Evolutionary conservation across 257 asterid genomes (phyloP).

Genomic region (Pogostemon cablin): DNA sequence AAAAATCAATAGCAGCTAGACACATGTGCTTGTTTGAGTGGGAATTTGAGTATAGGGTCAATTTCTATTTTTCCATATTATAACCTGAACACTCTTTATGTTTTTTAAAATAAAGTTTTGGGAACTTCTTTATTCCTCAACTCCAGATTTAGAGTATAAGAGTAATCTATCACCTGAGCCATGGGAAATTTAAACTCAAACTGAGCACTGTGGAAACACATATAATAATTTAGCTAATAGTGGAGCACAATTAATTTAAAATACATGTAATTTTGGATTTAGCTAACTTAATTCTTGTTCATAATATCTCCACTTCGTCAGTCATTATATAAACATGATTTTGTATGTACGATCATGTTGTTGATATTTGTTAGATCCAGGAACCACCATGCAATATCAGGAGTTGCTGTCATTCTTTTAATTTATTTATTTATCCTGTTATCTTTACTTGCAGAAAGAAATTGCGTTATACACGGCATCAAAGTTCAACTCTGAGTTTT

Average conservation of each 20-base stretch:
- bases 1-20: conserved; percentile 7
- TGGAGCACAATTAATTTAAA: background rate
- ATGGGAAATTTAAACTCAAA: conserved; percentile 1
- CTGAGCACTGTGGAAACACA: conserved; percentile 19
- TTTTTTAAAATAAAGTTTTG: background rate
- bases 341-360: conserved; percentile 25
- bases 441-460: conserved; percentile 84
- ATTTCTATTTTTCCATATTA: background rate
- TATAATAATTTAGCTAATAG: background rate
- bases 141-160: conserved; percentile 5
- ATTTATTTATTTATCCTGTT: conserved; percentile 5
- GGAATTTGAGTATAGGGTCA: background rate
- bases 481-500: conserved; percentile 89
- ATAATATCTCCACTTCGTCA: conserved; percentile 15
- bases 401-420: conserved; percentile 13
- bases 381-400: conserved; percentile 14
- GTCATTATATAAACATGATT: conserved; percentile 21
- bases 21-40: background rate
- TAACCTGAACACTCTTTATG: background rate
- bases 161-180: conserved; percentile 21
- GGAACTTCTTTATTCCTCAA: conserved; percentile 2
- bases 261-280: conserved; percentile 9
- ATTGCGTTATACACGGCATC: conserved; percentile 95
- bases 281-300: background rate
- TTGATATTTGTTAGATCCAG: conserved; percentile 22